Evolutionary conservation across 164 flowering plant species (phyloP).

Genomic region (Litsea cubeba): DNA sequence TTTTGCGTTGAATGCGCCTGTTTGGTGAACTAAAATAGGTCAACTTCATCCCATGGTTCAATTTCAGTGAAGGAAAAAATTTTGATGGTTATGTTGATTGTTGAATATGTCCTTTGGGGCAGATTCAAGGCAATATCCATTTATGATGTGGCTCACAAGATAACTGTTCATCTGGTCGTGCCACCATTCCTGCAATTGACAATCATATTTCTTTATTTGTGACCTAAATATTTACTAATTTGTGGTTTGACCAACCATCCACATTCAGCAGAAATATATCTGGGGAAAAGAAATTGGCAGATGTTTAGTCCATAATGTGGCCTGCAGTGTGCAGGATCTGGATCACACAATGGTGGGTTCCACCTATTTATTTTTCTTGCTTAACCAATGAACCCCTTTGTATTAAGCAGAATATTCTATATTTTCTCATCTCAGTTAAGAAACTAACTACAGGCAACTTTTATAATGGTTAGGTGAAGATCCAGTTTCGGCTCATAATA

Average conservation of each 20-base stretch:
- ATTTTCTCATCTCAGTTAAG: neutral
- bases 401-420: too few relatives aligned
- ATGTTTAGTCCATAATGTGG: neutral
- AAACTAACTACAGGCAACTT: neutral
- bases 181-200: neutral
- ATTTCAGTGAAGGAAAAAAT: neutral
- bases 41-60: neutral
- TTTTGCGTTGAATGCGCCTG: too few relatives aligned
- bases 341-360: neutral
- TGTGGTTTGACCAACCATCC: neutral
- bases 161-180: neutral
- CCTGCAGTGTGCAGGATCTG: neutral
- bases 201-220: neutral
- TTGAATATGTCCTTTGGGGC: neutral
- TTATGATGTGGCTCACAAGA: neutral
- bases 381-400: neutral
- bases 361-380: neutral
- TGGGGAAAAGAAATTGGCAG: neutral
- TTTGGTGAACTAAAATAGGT: neutral
- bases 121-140: neutral
- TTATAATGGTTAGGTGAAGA: constrained; percentile 59
- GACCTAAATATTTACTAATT: neutral
- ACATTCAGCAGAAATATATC: neutral
- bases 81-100: too few relatives aligned
- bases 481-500: constrained; percentile 76